These are phyloP conservation scores for Penicillium atrosanguineum DNA, from an alignment of 495 filamentous ascomycete genomes.

Conservation along the genomic window DNA sequence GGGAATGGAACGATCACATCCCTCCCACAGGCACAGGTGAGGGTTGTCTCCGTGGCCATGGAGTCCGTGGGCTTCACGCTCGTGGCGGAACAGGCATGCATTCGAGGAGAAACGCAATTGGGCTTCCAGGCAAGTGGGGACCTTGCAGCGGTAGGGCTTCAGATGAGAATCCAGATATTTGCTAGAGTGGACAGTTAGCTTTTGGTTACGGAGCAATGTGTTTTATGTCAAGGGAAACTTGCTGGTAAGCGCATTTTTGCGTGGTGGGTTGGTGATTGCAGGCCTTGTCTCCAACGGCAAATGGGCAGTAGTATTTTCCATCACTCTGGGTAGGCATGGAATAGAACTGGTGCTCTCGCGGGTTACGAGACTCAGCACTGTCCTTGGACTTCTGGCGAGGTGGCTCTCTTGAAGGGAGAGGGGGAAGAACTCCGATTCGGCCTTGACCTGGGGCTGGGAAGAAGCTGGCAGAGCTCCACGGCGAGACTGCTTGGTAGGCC, in stretches of 20 bases:
- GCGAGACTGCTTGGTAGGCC: conserved; percentile 36
- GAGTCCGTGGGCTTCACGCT: conserved; percentile 91
- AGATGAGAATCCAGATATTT: conserved; percentile 94
- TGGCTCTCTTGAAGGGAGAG: conserved; percentile 38
- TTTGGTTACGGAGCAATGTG: neutral
- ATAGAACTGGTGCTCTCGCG: conserved; percentile 77
- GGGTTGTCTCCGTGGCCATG: conserved; percentile 91
- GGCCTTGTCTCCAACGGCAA: conserved; percentile 61
- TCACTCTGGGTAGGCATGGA: conserved; percentile 65
- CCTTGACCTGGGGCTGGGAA: conserved; percentile 35
- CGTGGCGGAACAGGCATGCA: conserved; percentile 89
- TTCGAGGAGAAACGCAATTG: conserved; percentile 80
- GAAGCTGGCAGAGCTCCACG: conserved; percentile 35
- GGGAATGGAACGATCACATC: conserved; percentile 74
- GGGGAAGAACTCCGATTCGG: conserved; percentile 40
- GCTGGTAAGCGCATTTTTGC: conserved; percentile 98
- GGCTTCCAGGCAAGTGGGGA: conserved; percentile 68
- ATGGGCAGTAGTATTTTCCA: conserved; percentile 89
- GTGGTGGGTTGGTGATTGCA: conserved; percentile 85
- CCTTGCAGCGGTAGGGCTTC: conserved; percentile 91
- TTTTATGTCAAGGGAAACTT: conserved; percentile 36
- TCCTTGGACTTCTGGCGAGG: conserved; percentile 48
- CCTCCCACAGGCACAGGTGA: conserved; percentile 77
- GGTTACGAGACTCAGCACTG: conserved; percentile 53
- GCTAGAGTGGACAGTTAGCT: conserved; percentile 44